Base-by-base conservation (phyloP, 2,329 filamentous ascomycete species). In the Talaromyces sp. region DNA sequence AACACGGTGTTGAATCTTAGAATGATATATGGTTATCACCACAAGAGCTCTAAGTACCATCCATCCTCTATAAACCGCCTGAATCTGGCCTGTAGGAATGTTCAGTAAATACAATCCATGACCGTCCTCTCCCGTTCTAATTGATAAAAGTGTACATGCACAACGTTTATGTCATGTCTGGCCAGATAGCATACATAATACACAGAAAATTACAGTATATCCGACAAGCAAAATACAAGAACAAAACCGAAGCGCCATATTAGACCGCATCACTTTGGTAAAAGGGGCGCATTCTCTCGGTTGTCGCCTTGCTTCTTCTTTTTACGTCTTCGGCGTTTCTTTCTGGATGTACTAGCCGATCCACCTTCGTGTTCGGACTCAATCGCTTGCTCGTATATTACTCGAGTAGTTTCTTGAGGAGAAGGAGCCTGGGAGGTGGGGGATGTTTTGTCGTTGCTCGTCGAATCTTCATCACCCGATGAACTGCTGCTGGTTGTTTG, bases 401-500 rank as follows among this genome's bases (percentile, higher is more conserved):
- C 8, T 15, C 49, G 38, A 5, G 43, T 15, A 1, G 11, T 49
- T 22, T 58, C 19, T 29, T 27, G n/a, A 2, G 34, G 43, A 15
- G 47, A 31, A n/a, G 53, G 51, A 1, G 8, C 43, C n/a, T 27
- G 22, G 29, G 38, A 17, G 17, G 27, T 19, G 11, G 58, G 29
- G 5, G 54, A 27, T n/a, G 56, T 40, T 43, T n/a, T 59, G 38
- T 27, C 56, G 13, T 31, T 45, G 15, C 36, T 45, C 15, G 36
- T 27, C 1, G 38, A 29, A 3, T 19, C 19, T 31, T 59, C 56
- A 8, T 59, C 56, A 17, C 56, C 36, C 1, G 80, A 81, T 51
- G 83, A 83, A 69, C 80, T 83, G 19, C 83, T 85, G 69, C 84
- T 88, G 29, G 84, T 89, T 2, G 88, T 88, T 72, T 92, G 89